Evolutionary conservation across 345 rosid genomes (phyloP).

Genomic region (Salix suchowensis): DNA sequence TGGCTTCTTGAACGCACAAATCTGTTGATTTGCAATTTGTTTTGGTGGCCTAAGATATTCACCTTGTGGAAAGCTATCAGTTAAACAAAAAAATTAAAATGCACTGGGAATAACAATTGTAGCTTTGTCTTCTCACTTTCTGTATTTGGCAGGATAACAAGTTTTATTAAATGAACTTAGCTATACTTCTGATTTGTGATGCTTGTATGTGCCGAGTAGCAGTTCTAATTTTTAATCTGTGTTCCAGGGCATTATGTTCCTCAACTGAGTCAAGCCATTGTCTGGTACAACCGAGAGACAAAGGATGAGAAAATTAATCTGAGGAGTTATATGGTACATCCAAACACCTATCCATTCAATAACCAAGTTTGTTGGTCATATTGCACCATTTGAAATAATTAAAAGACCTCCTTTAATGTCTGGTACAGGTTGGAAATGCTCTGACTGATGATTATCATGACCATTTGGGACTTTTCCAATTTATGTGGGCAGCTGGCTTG

Average conservation of each 20-base stretch:
- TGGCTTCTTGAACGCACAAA: neutral
- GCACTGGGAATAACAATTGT: neutral
- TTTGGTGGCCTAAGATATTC: neutral
- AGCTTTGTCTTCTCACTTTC: neutral
- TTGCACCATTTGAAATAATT: conserved; percentile 3
- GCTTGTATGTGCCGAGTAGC: neutral
- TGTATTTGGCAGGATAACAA: neutral
- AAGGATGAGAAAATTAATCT: conserved; percentile 49
- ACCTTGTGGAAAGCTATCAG: neutral
- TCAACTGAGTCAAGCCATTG: conserved; percentile 80
- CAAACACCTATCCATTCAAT: neutral
- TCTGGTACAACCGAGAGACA: conserved; percentile 46
- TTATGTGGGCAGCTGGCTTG: conserved; percentile 81
- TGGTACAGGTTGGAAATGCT: conserved; percentile 86
- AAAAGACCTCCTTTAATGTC: conserved; percentile 8
- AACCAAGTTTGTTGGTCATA: neutral
- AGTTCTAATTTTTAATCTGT: conserved; percentile 9
- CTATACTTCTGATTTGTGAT: neutral
- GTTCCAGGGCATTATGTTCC: conserved; percentile 90
- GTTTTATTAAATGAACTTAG: neutral
- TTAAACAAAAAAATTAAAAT: too few relatives aligned
- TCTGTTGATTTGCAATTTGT: neutral
- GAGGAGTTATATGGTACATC: conserved; percentile 81
- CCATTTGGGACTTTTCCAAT: conserved; percentile 73
- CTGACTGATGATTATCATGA: conserved; percentile 83